Evolutionary conservation across 2,329 filamentous ascomycete species (phyloP).

Genomic region (Xylariaceae sp.): DNA sequence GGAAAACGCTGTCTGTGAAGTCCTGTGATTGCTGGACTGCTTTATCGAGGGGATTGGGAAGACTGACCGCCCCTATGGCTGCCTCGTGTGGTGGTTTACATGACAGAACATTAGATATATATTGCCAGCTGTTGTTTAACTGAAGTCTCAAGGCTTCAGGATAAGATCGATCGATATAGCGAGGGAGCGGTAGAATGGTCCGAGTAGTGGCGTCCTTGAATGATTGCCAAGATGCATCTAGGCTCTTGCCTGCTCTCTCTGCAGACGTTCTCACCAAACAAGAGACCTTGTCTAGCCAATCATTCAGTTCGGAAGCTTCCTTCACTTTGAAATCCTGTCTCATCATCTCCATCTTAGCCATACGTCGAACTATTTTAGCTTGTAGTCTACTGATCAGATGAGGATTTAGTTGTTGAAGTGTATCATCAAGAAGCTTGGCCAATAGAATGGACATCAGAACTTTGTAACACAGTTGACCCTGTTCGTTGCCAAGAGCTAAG

Average conservation of each 20-base stretch:
- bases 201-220: conserved; percentile 37
- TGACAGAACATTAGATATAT: conserved; percentile 36
- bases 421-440: conserved; percentile 51
- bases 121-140: conserved; percentile 48
- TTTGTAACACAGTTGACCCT: conserved; percentile 61
- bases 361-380: conserved; percentile 61
- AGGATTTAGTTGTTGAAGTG: conserved; percentile 31
- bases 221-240: too few species aligned
- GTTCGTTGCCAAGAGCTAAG: conserved; percentile 44
- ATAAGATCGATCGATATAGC: too few species aligned
- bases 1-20: conserved; percentile 30
- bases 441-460: conserved; percentile 58
- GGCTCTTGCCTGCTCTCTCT: conserved; percentile 32
- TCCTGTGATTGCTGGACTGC: conserved; percentile 33
- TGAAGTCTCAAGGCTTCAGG: conserved; percentile 43
- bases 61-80: conserved; percentile 6
- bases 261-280: conserved; percentile 41
- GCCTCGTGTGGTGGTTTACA: not conserved
- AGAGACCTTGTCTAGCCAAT: conserved; percentile 40
- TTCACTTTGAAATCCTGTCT: not conserved
- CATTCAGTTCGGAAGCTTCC: not conserved
- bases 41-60: conserved; percentile 31
- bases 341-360: conserved; percentile 62
- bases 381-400: conserved; percentile 50
- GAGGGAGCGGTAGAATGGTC: not conserved